These are phyloP conservation scores for Fusarium sp. DNA, from an alignment of 2,329 filamentous ascomycete species.

Conservation along the genomic window DNA sequence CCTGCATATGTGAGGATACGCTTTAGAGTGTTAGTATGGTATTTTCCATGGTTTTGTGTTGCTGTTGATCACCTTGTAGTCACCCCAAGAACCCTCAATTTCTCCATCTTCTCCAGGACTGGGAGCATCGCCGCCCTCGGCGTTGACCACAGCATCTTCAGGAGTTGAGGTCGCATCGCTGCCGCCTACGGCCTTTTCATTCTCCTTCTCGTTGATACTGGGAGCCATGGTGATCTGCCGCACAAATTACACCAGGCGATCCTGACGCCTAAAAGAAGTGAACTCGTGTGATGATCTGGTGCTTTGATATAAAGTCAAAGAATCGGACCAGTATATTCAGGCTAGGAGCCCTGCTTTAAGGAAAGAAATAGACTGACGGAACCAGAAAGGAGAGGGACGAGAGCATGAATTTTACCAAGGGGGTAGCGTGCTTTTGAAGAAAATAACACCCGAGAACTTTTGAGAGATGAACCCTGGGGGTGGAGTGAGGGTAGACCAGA, in stretches of 20 bases:
- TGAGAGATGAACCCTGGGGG: constrained; percentile 10
- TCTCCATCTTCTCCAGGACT: constrained; percentile 18
- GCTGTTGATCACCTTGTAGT: constrained; percentile 31
- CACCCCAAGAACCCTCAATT: constrained; percentile 31
- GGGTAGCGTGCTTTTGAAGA: constrained; percentile 20
- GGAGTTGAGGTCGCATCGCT: constrained; percentile 4
- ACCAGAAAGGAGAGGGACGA: neutral
- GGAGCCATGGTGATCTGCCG: constrained; percentile 15
- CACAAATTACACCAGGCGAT: neutral
- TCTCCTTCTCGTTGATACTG: constrained; percentile 25
- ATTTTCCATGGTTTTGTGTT: neutral
- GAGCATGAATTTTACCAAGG: constrained; percentile 1
- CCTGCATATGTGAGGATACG: constrained; percentile 46
- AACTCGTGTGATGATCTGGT: neutral
- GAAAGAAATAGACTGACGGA: neutral
- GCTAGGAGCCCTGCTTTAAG: neutral
- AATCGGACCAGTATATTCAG: constrained; percentile 2
- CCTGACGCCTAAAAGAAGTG: neutral
- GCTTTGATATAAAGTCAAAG: neutral
- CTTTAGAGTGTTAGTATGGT: constrained; percentile 31
- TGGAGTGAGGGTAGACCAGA: constrained; percentile 26
- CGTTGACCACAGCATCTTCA: constrained; percentile 8
- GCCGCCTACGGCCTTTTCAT: constrained; percentile 16
- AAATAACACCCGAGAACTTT: constrained; percentile 14
- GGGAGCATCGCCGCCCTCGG: constrained; percentile 3